These are phyloP conservation scores for Astrothelium subdiscretum DNA, from an alignment of 495 filamentous ascomycete genomes.

Conservation along the genomic window DNA sequence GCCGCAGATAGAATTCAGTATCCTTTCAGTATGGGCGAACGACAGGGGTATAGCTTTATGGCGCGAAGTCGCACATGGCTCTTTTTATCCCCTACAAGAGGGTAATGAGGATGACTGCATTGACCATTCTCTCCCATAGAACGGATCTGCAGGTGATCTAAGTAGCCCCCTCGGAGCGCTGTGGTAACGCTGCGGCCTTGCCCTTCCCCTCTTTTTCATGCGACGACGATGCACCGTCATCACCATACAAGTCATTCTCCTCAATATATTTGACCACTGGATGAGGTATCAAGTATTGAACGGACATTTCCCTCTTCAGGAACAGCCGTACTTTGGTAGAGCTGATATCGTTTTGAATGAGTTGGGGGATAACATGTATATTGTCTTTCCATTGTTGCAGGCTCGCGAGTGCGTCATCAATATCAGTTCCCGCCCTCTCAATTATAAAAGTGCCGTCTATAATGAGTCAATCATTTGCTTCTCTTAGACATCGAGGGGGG, in stretches of 20 bases:
- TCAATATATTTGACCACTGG: slow-evolving; percentile 71
- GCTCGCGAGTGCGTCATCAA: slow-evolving; percentile 45
- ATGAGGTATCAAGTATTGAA: slow-evolving; percentile 51
- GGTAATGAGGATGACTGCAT: not conserved
- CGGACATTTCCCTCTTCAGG: slow-evolving; percentile 67
- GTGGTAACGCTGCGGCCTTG: slow-evolving; percentile 8
- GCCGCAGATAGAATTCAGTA: too few species aligned
- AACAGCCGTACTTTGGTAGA: slow-evolving; percentile 84
- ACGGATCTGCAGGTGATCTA: not conserved
- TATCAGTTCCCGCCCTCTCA: slow-evolving; percentile 79
- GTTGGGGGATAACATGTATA: slow-evolving; percentile 77
- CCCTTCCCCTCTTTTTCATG: slow-evolving; percentile 23
- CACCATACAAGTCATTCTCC: slow-evolving; percentile 58
- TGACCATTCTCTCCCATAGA: slow-evolving; percentile 13
- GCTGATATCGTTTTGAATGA: slow-evolving; percentile 83
- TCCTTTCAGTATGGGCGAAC: too few species aligned
- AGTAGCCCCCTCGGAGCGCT: not conserved
- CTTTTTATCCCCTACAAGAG: not conserved
- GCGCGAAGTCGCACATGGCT: not conserved
- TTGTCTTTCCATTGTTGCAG: slow-evolving; percentile 59
- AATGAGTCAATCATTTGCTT: not conserved
- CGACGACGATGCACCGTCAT: slow-evolving; percentile 39
- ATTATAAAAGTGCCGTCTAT: not conserved
- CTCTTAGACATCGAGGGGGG: not conserved
- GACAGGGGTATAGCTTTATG: too few species aligned